phyloP scores from a whole-genome alignment of 2,329 filamentous ascomycete species.

The Fusarium mexicanum region DNA sequence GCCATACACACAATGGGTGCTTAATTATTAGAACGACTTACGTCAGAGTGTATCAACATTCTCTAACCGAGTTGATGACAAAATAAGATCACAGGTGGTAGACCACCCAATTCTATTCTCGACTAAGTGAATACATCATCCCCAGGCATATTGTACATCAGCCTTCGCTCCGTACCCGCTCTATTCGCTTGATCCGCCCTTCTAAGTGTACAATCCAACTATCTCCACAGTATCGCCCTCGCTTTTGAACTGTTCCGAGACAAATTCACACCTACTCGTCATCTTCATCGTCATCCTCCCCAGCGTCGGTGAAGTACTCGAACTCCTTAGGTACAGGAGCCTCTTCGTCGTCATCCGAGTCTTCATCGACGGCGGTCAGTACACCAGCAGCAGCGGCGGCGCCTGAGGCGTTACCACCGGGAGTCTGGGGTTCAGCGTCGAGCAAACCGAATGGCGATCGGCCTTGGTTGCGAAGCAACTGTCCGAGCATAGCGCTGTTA shows the following conservation, averaged over 20 bases:
- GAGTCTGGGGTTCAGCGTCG: slow-evolving; percentile 42
- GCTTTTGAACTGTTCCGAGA: not conserved
- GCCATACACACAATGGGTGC: not conserved
- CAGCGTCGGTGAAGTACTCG: slow-evolving; percentile 77
- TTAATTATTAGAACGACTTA: not conserved
- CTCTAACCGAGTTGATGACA: not conserved
- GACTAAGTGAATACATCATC: slow-evolving; percentile 27
- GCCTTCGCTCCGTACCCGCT: slow-evolving; percentile 8
- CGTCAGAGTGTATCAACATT: not conserved
- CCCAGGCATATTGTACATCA: slow-evolving; percentile 34
- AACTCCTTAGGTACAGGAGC: slow-evolving; percentile 77
- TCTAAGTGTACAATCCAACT: slow-evolving; percentile 42
- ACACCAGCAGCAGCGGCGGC: slow-evolving; percentile 81
- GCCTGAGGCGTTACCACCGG: slow-evolving; percentile 57
- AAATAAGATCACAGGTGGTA: not conserved
- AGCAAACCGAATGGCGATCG: slow-evolving; percentile 46
- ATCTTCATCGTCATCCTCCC: slow-evolving; percentile 58
- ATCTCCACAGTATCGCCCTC: not conserved
- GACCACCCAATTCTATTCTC: slow-evolving; percentile 28
- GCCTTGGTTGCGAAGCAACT: slow-evolving; percentile 54
- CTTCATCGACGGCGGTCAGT: slow-evolving; percentile 88
- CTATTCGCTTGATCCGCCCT: slow-evolving; percentile 26
- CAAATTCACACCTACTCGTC: slow-evolving; percentile 32
- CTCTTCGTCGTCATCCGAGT: slow-evolving; percentile 77
- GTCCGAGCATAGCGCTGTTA: slow-evolving; percentile 51